These are phyloP conservation scores for Magnusiomyces sp. DNA, from an alignment of 1,139 yeast genomes.

Conservation along the genomic window DNA sequence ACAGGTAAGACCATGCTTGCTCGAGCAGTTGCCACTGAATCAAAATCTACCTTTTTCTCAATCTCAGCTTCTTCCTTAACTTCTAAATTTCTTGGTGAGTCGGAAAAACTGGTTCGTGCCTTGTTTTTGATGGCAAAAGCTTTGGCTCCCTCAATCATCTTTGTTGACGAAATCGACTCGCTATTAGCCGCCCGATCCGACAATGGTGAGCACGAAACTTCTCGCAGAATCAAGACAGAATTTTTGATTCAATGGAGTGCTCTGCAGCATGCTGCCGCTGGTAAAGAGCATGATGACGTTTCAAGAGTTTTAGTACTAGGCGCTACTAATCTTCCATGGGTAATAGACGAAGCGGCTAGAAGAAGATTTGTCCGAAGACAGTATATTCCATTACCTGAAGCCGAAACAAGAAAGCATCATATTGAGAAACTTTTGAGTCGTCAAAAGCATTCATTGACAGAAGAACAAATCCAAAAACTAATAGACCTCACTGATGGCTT, in stretches of 20 bases:
- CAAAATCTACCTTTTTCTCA: constrained; percentile 87
- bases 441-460: constrained; percentile 62
- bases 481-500: constrained; percentile 66
- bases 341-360: constrained; percentile 96
- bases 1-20: constrained; percentile 98
- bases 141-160: constrained; percentile 86
- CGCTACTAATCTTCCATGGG: constrained; percentile 97
- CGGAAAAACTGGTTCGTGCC: constrained; percentile 88
- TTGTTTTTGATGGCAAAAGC: constrained; percentile 77
- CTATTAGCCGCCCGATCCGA: constrained; percentile 74
- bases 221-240: constrained; percentile 87
- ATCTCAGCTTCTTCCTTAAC: constrained; percentile 89
- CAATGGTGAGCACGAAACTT: constrained; percentile 82
- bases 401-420: constrained; percentile 70
- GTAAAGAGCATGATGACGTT: constrained; percentile 46
- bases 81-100: constrained; percentile 81
- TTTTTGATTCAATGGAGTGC: constrained; percentile 95
- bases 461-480: constrained; percentile 52
- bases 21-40: constrained; percentile 94
- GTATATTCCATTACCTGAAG: constrained; percentile 90
- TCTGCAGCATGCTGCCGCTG: constrained; percentile 87
- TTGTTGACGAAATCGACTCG: constrained; percentile 95
- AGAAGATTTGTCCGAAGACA: constrained; percentile 89
- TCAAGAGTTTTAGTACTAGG: constrained; percentile 85
- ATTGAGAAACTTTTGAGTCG: constrained; percentile 58